Base-by-base conservation (phyloP, 768 basidiomycete genomes). In the Termitomyces sp. region DNA sequence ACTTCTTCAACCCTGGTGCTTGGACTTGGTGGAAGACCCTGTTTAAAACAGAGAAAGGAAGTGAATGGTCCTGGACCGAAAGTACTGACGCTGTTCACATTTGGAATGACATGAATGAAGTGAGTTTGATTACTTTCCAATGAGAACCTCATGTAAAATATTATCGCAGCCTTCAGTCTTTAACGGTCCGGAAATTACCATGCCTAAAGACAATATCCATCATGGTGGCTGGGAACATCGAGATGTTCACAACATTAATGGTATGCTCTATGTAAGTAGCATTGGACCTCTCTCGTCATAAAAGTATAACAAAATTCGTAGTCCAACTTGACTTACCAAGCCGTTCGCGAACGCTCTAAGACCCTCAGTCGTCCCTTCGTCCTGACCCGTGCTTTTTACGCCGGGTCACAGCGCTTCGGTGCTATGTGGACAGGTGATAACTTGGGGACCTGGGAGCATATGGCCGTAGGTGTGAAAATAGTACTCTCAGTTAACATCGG, bases 71-170 rank as follows among this genome's bases (percentile, higher is more conserved):
- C 7, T 93, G 92, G 89, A 83, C 78, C 0, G 74, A 91, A 62
- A 91, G 95, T 64, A 93, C 93, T 2, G 84, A 87, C 33, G 83
- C 85, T 64, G 82, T 98, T 14, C 88, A 88, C 70, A 94, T 98
- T 64, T 99, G 97, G 97, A 98, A 98, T 70, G 97, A 99, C 69
- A 99, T 99, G 97, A 98, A 98, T 65, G 97, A 98, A 84, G 93
- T 93, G 53, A 8, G 78, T 58, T 30, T 46, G 20, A 33, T 51
- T 23, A 40, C 46, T 53, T 41, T 28, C n/a, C 13, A 30, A 28
- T 38, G 59, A 59, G 43, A 57, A 40, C 61, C 33, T 56, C 44
- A 71, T 68, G 41, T 28, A 32, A n/a, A 38, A 50, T 32, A 28
- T 32, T 5, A n/a, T 50, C 20, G 28, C 28, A 91, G 93, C 97